A percentile compares a stretch with the other conserved stretches of the same genome.
Conservation (phyloP, 257 asterid species). For the Knoxia roxburghii region DNA sequence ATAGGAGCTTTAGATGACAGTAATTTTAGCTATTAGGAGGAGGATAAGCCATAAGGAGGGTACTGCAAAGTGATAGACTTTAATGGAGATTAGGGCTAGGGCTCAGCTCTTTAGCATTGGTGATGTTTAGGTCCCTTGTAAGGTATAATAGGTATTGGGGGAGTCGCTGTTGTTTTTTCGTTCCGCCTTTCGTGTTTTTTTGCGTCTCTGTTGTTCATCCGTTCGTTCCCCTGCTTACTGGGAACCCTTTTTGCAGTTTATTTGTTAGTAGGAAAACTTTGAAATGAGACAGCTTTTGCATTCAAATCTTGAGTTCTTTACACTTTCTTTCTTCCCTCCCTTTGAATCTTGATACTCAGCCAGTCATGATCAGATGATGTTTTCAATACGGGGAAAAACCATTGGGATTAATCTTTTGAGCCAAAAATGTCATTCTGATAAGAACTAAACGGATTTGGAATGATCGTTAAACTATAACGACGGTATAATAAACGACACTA, state of each 20-base stretch:
- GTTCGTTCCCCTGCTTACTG: constrained; percentile 22
- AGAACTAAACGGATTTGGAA: too few species aligned
- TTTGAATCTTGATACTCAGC: too few species aligned
- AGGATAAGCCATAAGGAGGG: constrained; percentile 12
- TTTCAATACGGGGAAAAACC: too few species aligned
- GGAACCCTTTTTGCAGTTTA: constrained; percentile 46
- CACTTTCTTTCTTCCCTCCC: not conserved
- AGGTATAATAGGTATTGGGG: constrained; percentile 16
- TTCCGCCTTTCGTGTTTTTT: constrained; percentile 6
- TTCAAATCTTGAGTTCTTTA: not conserved
- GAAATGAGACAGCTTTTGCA: constrained; percentile 21
- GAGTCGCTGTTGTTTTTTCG: constrained; percentile 16
- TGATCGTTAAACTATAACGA: too few species aligned
- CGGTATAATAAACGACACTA: too few species aligned
- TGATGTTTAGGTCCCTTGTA: constrained; percentile 16
- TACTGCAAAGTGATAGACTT: constrained; percentile 5
- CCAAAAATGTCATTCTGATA: too few species aligned
- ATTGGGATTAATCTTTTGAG: too few species aligned
- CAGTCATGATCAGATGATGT: too few species aligned
- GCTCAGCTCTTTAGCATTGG: constrained; percentile 19
- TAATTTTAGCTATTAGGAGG: constrained; percentile 24
- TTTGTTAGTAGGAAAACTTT: constrained; percentile 26
- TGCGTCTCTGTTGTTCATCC: constrained; percentile 4
- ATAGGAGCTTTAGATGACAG: constrained; percentile 26
- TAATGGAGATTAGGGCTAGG: constrained; percentile 24